A percentile compares a stretch with the other conserved stretches of the same genome.
These are phyloP conservation scores for Brasenia schreberi DNA, from an alignment of 164 flowering plant species.

Conservation along the genomic window DNA sequence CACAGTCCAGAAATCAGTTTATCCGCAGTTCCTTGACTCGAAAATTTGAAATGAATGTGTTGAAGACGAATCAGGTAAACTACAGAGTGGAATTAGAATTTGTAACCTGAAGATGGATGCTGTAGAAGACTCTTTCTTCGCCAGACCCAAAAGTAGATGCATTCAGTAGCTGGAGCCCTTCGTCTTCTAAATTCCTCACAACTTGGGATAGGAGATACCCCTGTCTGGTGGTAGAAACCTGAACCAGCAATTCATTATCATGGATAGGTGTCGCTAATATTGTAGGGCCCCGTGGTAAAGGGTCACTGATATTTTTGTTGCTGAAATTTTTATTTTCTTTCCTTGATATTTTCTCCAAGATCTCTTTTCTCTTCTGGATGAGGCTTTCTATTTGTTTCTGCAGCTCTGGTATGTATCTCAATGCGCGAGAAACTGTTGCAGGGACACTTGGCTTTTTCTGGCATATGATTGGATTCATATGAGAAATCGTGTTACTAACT, in stretches of 20 bases:
- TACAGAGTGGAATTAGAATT: background rate
- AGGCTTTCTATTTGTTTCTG: conserved; percentile 40
- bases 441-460: conserved; percentile 64
- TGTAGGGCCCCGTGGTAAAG: conserved; percentile 1
- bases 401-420: conserved; percentile 56
- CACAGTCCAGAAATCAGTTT: too few relatives aligned
- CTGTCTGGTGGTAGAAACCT: conserved; percentile 19
- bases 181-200: conserved; percentile 34
- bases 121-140: conserved; percentile 31
- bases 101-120: conserved; percentile 44
- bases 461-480: background rate
- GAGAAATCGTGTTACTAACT: background rate
- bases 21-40: too few relatives aligned
- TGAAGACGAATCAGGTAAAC: too few relatives aligned
- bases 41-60: too few relatives aligned
- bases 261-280: conserved; percentile 21
- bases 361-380: conserved; percentile 25
- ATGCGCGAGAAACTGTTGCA: conserved; percentile 28
- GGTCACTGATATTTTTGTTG: conserved; percentile 2
- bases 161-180: conserved; percentile 23
- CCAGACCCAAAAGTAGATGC: conserved; percentile 33
- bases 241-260: conserved; percentile 34
- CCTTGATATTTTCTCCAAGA: conserved; percentile 16
- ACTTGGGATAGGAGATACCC: conserved; percentile 23
- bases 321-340: conserved; percentile 4